Evolutionary conservation across 2,329 filamentous ascomycete genomes (phyloP).

Genomic region (Ophiocordyceps camponoti-saundersi): DNA sequence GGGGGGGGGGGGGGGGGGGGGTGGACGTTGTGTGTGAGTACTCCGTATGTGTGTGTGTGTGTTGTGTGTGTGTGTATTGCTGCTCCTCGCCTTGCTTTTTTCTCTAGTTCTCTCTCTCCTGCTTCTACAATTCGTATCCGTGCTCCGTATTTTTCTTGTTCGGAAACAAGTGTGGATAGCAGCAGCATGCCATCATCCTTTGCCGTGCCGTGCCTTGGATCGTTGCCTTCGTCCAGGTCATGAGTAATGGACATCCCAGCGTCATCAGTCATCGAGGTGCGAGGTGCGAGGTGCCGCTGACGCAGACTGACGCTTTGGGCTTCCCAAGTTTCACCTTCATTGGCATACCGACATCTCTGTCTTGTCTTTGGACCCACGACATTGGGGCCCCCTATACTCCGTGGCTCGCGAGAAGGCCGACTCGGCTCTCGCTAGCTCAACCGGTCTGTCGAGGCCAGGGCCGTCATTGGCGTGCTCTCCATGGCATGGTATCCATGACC

Average conservation of each 20-base stretch:
- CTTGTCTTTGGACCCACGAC: background rate
- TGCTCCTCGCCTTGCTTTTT: background rate
- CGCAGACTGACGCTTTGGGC: background rate
- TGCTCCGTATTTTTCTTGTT: background rate
- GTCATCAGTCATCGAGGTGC: background rate
- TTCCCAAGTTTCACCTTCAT: background rate
- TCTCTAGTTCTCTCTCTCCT: background rate
- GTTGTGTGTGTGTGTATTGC: background rate
- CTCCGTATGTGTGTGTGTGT: too few relatives aligned
- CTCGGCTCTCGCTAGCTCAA: background rate
- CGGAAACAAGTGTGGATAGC: background rate
- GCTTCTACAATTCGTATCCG: background rate
- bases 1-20: too few relatives aligned
- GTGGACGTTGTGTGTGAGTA: too few relatives aligned
- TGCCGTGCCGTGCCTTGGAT: background rate
- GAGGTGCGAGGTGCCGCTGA: background rate
- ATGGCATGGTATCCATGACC: background rate
- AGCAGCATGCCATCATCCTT: background rate
- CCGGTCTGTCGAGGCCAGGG: background rate
- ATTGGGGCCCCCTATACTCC: background rate
- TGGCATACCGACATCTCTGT: too few relatives aligned
- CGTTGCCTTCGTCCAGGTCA: background rate
- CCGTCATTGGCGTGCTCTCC: background rate
- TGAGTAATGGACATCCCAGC: background rate
- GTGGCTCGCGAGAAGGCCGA: background rate